Base-by-base conservation (phyloP, 495 filamentous ascomycete species). In the Penicillium fimorum region DNA sequence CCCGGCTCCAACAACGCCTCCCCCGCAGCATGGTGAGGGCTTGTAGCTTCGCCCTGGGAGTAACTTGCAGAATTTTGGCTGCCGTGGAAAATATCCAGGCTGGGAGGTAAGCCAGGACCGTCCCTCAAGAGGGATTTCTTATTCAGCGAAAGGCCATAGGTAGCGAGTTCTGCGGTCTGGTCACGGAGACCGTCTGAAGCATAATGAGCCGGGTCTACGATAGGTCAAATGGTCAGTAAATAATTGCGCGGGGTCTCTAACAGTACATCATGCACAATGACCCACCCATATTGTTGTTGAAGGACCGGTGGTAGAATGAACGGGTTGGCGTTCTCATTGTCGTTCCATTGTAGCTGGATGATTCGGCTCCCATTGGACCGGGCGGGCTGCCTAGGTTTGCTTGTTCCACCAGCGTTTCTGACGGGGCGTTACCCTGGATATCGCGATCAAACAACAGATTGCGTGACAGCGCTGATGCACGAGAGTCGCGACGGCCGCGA, bases 111-210 rank as follows among this genome's bases (percentile, higher is more conserved):
- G 44, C 64, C 67, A 12, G 62, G 63, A 12, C 72, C 58, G 49
- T 76, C 66, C 18, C 69, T 67, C 32, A 71, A 64, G 57, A 62
- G 58, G 15, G 75, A 70, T 52, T 66, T 54, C 65, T 66, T 61
- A 57, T 62, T 66, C 30, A 68, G 41, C 65, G 88, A 90, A 32
- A 97, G 78, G n/a, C 88, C 88, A 60, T 89, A 89, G 6, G 83
- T 90, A 24, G 94, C 93, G 33, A 98, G 82, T 68, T 96, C 90
- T 32, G 91, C 91, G 2, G 94, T 96, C 65, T 96, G 86, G 68
- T 96, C 89, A 51, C 94, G 86, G 12, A 98, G 88, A 55, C 84
- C 88, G 42, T 84, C 81, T 22, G 82, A 83, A 25, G 88, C 84
- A 71, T 89, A 88, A 53, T 88, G 84, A 7, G 83, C 81, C 58